Percentiles rank a stretch among this genome's conserved stretches.
Evolutionary conservation across 768 basidiomycete species (phyloP).

Genomic region (Auricularia heimuer): DNA sequence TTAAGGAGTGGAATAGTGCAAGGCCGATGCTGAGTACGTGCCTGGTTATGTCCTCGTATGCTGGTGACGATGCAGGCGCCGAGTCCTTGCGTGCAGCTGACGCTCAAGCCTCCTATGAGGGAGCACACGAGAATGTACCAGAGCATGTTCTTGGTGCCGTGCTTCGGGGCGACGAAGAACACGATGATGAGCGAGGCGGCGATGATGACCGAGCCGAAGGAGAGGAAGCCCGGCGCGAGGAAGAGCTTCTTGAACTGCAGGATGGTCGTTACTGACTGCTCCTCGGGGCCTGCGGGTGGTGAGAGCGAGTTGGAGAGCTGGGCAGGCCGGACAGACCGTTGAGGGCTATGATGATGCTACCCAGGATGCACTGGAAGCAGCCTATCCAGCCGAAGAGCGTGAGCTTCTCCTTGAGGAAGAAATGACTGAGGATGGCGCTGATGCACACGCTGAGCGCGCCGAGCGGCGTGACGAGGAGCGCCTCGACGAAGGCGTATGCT

Average conservation of each 20-base stretch:
- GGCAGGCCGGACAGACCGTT: conserved; percentile 18
- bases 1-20: neutral
- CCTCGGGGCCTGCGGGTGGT: conserved; percentile 12
- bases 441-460: conserved; percentile 41
- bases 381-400: conserved; percentile 40
- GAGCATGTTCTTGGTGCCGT: conserved; percentile 35
- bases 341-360: conserved; percentile 31
- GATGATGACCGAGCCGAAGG: conserved; percentile 23
- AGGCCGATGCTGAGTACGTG: conserved; percentile 8
- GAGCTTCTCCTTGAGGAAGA: conserved; percentile 37
- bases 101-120: conserved; percentile 34
- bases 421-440: conserved; percentile 34
- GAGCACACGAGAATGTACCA: conserved; percentile 35
- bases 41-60: conserved; percentile 20
- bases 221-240: conserved; percentile 30
- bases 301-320: neutral
- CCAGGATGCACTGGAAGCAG: conserved; percentile 22
- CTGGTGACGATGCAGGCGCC: conserved; percentile 31
- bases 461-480: conserved; percentile 40
- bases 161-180: conserved; percentile 26
- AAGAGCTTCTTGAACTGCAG: conserved; percentile 29
- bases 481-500: conserved; percentile 24
- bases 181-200: conserved; percentile 16
- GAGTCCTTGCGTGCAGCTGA: conserved; percentile 34
- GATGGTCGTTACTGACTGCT: conserved; percentile 16